Evolutionary conservation across 352 stramenopile genomes (phyloP), one percentile per base, ranked within the genome.

Genomic region (Globisporangium mamillatum): DNA sequence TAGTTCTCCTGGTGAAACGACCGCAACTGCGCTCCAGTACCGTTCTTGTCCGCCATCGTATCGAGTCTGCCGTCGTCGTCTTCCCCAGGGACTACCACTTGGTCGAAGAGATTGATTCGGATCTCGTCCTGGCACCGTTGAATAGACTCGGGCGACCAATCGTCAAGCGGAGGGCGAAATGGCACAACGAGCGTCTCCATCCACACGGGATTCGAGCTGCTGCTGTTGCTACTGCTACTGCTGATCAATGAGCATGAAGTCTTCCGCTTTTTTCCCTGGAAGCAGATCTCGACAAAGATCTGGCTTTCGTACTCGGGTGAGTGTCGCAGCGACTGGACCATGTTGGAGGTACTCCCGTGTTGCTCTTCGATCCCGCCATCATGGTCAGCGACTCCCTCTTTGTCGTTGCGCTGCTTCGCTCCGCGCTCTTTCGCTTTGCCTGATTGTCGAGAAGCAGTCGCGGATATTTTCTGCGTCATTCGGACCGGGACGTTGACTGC

Each of bases 111-210:
- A 25, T 72, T 89, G 20, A 98, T 76, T 7, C 81, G 75, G 29
- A 98, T 79, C 3, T 84, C 73, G 64, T 98, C 92, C 20, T 80
- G 72, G 7, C 92, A 79, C 24, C 78, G 80, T 36, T 83, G 71
- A 20, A 98, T 82, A 12, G 79, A 80, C 18, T 80, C 78, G 2
- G 90, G 82, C 8, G 79, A 95, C 79, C 85, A 97, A 69, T 97
- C 90, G 64, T 92, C 80, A 41, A 86, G 76, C 14, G 87, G 88
- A 9, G 91, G 80, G 36, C 78, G 78, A 70, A 98, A 97, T 18
- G 95, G 89, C 44, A 98, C 55, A 14, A 81, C 73, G 9, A 98
- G 44, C 7, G 93, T 97, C 73, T 98, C 87, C 77, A 98, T 98
- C 94, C 94, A 98, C 69, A 90, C 78, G 1, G 93, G 89, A 16